Conservation (phyloP, 129 eudicot genomes). For the Heracleum sosnowskyi region DNA sequence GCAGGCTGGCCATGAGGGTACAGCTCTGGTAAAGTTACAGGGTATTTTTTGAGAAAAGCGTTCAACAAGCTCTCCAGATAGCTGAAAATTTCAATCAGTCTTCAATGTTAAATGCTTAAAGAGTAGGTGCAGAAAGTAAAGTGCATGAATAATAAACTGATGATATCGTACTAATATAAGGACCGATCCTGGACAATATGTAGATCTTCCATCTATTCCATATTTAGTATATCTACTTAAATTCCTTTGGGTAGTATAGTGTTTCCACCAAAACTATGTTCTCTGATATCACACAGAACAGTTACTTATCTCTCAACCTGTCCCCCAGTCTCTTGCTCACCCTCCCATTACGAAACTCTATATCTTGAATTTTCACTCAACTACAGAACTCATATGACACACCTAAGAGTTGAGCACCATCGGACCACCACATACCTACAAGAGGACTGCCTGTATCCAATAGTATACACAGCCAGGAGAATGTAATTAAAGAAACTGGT, state of each 20-base stretch:
- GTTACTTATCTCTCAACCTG: neutral
- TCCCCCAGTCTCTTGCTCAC: neutral
- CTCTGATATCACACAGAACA: neutral
- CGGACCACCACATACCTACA: neutral
- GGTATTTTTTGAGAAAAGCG: slow-evolving; percentile 36
- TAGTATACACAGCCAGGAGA: neutral
- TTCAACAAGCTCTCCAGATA: slow-evolving; percentile 69
- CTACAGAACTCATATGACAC: neutral
- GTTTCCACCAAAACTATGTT: neutral
- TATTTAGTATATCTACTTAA: neutral
- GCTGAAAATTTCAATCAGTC: slow-evolving; percentile 39
- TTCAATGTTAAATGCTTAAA: neutral
- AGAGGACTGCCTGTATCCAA: neutral
- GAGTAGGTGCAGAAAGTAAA: neutral
- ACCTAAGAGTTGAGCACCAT: neutral
- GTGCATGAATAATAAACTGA: neutral
- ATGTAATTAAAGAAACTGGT: neutral
- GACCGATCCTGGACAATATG: neutral
- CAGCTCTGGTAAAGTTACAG: slow-evolving; percentile 52
- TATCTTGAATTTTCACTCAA: neutral
- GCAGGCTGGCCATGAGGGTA: slow-evolving; percentile 28
- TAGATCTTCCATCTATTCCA: neutral
- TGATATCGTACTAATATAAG: neutral
- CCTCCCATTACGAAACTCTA: neutral
- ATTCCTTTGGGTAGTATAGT: neutral